Evolutionary conservation across 257 asterid species (phyloP), one percentile per base, ranked within the genome.

Genomic region (Capsicum pubescens): DNA sequence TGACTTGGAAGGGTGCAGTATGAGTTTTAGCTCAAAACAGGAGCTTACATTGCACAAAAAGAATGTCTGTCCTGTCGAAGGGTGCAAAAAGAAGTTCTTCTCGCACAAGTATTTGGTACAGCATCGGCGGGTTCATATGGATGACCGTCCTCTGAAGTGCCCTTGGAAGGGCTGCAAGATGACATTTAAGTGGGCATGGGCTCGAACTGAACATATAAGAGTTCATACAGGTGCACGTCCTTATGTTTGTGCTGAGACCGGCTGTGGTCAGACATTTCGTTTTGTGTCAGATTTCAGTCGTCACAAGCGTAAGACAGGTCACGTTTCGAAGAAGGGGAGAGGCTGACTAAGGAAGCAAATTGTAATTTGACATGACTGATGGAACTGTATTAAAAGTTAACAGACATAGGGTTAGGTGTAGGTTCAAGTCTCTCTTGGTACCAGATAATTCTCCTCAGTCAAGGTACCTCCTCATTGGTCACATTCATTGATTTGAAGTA

Each of bases 141-240:
- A 97, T 26, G 98, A 97, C 36, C 98, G 99, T 64, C 99, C 99
- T 54, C 93, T 97, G 84, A 95, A 95, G 84, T 97, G 99, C 79
- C 99, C 99, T 1, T 97, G 99, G 99, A 95, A 92, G 87, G 99
- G 99, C 66, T 97, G 99, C 93, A 97, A 93, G 93, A 97, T 97
- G 99, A 76, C 98, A 0, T 97, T 97, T 84, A 97, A 97, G 88
- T 97, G 99, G 99, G 98, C 99, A 8, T 97, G 99, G 99, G 99
- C 99, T 7, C 86, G 98, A 71, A 97, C 99, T 0, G 99, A 97
- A 82, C 99, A 97, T 89, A 93, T 97, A 17, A 90, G 99, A 63
- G 99, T 97, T 79, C 99, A 97, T 77, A 97, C 99, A 0, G 99
- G 99, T 83, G 99, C 90, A 15, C 97, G 99, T 9, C 99, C 99